Percentiles rank a stretch among this genome's conserved stretches.
phyloP scores from a whole-genome alignment of 305 asterid species.

The Fraxinus sp. region DNA sequence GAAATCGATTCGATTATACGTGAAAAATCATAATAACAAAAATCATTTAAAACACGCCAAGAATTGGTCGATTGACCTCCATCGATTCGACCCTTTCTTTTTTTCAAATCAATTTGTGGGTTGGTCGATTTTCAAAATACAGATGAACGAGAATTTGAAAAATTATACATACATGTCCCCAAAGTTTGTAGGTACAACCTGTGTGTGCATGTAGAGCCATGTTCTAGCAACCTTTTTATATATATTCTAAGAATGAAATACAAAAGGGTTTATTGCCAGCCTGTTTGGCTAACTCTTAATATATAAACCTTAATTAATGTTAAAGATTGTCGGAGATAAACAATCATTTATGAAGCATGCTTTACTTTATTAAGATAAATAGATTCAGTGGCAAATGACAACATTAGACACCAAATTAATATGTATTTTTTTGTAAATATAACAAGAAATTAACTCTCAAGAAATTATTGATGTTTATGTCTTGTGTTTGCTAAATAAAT shows the following conservation, averaged over 20 bases:
- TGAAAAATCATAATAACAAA: not conserved
- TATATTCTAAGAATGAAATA: not conserved
- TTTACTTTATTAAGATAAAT: conserved; percentile 16
- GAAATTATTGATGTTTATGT: not conserved
- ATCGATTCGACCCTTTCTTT: not conserved
- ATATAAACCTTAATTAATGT: conserved; percentile 29
- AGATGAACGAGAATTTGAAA: not conserved
- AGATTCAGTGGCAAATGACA: conserved; percentile 21
- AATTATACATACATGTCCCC: not conserved
- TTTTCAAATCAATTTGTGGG: not conserved
- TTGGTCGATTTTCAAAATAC: not conserved
- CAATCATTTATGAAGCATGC: conserved; percentile 35
- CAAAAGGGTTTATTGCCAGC: conserved; percentile 34
- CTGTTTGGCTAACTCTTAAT: conserved; percentile 41
- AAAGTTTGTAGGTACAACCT: conserved; percentile 7
- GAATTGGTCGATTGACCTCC: not conserved
- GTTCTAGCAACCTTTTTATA: conserved; percentile 41
- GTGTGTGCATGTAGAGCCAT: conserved; percentile 37
- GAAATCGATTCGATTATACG: not conserved
- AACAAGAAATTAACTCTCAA: not conserved
- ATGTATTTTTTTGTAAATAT: not conserved
- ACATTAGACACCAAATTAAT: conserved; percentile 27
- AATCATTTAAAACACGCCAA: too few species aligned
- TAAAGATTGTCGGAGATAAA: conserved; percentile 57
- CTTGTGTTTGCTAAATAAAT: too few species aligned